These are phyloP conservation scores for Graphilbum ipis-grandicollis DNA, from an alignment of 2,329 filamentous ascomycete genomes.

Conservation along the genomic window DNA sequence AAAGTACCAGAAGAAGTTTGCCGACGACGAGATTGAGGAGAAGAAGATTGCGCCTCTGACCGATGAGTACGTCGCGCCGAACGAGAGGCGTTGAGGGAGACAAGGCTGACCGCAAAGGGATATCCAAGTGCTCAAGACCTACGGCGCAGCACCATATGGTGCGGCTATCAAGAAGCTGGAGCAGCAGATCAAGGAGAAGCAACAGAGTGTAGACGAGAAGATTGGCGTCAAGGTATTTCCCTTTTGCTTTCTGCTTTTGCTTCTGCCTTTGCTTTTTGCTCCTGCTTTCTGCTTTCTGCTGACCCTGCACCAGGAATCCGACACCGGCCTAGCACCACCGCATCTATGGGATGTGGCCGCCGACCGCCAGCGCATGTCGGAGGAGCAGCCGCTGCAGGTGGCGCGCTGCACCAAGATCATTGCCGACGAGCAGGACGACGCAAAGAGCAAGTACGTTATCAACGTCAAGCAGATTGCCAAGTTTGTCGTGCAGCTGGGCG, in stretches of 20 bases:
- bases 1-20: constrained; percentile 96
- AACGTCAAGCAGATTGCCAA: constrained; percentile 99
- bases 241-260: too few species aligned
- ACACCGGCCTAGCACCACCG: constrained; percentile 92
- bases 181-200: constrained; percentile 98
- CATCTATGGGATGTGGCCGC: constrained; percentile 98
- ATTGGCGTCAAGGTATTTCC: constrained; percentile 73
- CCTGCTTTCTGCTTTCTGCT: too few species aligned
- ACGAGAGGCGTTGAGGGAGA: background rate
- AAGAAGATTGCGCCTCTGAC: constrained; percentile 98
- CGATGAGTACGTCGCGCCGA: constrained; percentile 60
- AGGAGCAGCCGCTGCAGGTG: constrained; percentile 95
- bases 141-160: constrained; percentile 91
- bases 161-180: constrained; percentile 91
- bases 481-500: constrained; percentile 94
- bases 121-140: constrained; percentile 98
- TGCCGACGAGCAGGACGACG: constrained; percentile 81
- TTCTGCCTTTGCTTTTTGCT: too few species aligned
- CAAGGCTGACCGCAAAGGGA: constrained; percentile 44
- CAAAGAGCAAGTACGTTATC: constrained; percentile 99
- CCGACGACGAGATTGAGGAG: constrained; percentile 92
- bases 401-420: constrained; percentile 99
- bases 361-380: constrained; percentile 94
- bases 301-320: too few species aligned
- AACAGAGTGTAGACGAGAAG: constrained; percentile 96